These are phyloP conservation scores for Bimuria novae-zelandiae DNA, from an alignment of 2,329 filamentous ascomycete genomes.

Conservation along the genomic window DNA sequence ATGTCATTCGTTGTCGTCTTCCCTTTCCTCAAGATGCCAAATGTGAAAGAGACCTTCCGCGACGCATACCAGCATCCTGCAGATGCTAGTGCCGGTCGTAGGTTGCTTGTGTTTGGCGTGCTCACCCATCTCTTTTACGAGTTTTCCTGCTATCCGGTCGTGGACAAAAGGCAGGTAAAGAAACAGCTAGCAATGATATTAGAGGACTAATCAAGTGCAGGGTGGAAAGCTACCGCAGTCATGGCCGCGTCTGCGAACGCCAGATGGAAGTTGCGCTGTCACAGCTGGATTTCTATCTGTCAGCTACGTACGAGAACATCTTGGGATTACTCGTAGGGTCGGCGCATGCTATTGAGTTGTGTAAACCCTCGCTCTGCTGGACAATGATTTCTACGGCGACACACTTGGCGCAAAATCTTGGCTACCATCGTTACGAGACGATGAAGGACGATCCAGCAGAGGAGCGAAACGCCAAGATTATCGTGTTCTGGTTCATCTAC, in stretches of 20 bases:
- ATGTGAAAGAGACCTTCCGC: conserved; percentile 29
- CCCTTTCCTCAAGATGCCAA: conserved; percentile 36
- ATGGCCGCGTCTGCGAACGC: conserved; percentile 44
- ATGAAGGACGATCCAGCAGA: conserved; percentile 40
- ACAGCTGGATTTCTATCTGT: conserved; percentile 39
- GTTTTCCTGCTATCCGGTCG: conserved; percentile 24
- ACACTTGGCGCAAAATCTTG: conserved; percentile 37
- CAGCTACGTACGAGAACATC: conserved; percentile 43
- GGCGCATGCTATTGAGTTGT: conserved; percentile 39
- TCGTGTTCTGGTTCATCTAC: conserved; percentile 47
- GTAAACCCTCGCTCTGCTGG: conserved; percentile 44
- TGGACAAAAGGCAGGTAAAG: conserved; percentile 18
- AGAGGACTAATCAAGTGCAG: not conserved
- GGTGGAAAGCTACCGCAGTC: conserved; percentile 23
- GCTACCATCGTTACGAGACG: conserved; percentile 43
- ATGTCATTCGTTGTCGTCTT: conserved; percentile 40
- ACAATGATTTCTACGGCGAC: conserved; percentile 38
- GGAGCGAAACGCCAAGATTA: conserved; percentile 33
- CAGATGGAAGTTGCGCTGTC: conserved; percentile 51
- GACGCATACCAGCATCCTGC: conserved; percentile 30
- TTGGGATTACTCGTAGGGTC: conserved; percentile 40
- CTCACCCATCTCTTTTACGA: conserved; percentile 36
- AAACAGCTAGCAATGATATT: not conserved
- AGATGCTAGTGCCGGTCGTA: conserved; percentile 25
- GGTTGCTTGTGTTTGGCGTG: conserved; percentile 37